Base-by-base conservation (phyloP, 108 stramenopile species). In the Cyclotella sp. region DNA sequence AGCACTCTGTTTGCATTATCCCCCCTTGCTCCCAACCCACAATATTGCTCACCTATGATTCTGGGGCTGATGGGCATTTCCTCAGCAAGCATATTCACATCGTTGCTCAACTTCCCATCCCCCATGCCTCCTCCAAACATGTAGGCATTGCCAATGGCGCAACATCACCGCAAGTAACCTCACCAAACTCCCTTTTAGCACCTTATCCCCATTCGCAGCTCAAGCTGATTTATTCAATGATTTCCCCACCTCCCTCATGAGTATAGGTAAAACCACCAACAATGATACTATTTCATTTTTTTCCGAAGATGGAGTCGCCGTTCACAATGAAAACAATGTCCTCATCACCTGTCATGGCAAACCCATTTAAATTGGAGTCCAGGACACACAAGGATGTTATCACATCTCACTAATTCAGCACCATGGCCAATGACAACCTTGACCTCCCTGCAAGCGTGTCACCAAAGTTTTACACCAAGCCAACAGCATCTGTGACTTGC, bases 101-200 rank as follows among this genome's bases (percentile, higher is more conserved):
- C n/a, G n/a, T n/a, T n/a, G n/a, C 27, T 4, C 6, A 58, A 5
- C 27, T 58, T 14, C 57, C 57, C 13, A 58, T 58, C 22, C 27
- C 24, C n/a, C n/a, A n/a, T 58, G 22, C 22, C 13, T 14, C 16
- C 16, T 16, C 24, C 57, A 28, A 58, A 3, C 9, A 24, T 5
- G 22, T 21, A 22, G 57, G 26, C 57, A 21, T 58, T 24, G 15
- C 39, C 61, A 63, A 63, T 8, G 61, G 61, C 34, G 61, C 39
- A 41, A 13, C 30, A 63, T 6, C 9, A 7, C 6, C 34, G 6
- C 34, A 2, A 58, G 3, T 3, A 1, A 16, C 5, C 4, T 26
- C 16, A 16, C 16, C 24, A 22, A 2, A 28, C 27, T 58, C 2
- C 57, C 57, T 6, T 58, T 58, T 4, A 26, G 22, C 1, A 6